phyloP scores from a whole-genome alignment of 2,329 filamentous ascomycete genomes.

The Xylaria sp. region DNA sequence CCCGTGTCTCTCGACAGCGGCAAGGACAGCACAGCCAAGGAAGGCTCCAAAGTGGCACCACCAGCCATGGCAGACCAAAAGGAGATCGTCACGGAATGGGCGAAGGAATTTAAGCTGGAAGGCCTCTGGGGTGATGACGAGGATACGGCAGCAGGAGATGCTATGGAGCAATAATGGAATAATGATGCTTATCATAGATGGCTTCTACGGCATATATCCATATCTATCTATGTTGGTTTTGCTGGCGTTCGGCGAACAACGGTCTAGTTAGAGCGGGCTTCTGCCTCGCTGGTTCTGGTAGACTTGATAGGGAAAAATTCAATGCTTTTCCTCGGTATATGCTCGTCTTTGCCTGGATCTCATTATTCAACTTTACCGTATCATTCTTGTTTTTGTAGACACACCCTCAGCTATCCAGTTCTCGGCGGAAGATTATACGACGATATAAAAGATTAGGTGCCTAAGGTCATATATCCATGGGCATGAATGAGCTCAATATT shows the following conservation, averaged over 20 bases:
- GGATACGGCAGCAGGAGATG: slow-evolving; percentile 53
- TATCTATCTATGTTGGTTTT: slow-evolving; percentile 9
- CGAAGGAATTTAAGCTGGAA: slow-evolving; percentile 93
- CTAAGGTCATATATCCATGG: too few relatives aligned
- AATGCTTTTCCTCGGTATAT: not conserved
- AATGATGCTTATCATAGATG: slow-evolving; percentile 4
- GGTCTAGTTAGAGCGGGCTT: not conserved
- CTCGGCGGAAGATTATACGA: too few relatives aligned
- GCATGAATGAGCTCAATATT: too few relatives aligned
- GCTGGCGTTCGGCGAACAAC: slow-evolving; percentile 34
- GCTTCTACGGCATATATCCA: slow-evolving; percentile 4
- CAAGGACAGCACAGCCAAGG: slow-evolving; percentile 20
- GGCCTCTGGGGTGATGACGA: slow-evolving; percentile 83
- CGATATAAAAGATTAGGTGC: too few relatives aligned
- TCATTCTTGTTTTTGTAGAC: not conserved
- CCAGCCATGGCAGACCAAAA: slow-evolving; percentile 65
- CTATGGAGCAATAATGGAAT: slow-evolving; percentile 62
- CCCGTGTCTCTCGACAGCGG: slow-evolving; percentile 58
- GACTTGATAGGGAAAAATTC: slow-evolving; percentile 18
- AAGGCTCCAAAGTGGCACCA: slow-evolving; percentile 13
- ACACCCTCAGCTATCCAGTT: too few relatives aligned
- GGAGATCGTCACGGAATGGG: slow-evolving; percentile 82
- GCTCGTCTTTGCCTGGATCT: not conserved
- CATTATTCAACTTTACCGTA: not conserved
- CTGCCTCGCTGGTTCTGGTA: slow-evolving; percentile 5